Evolutionary conservation across 257 asterid genomes (phyloP).

Genomic region (Gardenia jasminoides): DNA sequence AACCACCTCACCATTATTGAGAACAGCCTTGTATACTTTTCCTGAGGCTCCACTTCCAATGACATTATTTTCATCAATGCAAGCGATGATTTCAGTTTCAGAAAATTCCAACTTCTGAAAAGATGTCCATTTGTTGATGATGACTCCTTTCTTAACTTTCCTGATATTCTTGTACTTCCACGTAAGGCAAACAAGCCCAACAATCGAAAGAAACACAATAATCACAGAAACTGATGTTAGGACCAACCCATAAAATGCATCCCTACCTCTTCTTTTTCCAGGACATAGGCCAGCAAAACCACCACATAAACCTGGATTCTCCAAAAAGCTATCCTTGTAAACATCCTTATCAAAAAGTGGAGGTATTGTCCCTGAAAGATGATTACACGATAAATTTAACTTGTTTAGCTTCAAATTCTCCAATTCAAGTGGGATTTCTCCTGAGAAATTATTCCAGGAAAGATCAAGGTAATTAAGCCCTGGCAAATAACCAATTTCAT

Average conservation of each 20-base stretch:
- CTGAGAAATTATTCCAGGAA: conserved; percentile 55
- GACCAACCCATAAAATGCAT: conserved; percentile 31
- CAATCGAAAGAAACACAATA: conserved; percentile 41
- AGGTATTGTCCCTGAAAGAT: conserved; percentile 63
- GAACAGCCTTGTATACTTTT: conserved; percentile 61
- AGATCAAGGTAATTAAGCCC: conserved; percentile 81
- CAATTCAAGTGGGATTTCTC: conserved; percentile 52
- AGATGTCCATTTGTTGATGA: conserved; percentile 71
- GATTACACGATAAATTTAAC: conserved; percentile 63
- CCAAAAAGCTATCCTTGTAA: conserved; percentile 61
- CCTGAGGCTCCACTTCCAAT: conserved; percentile 81
- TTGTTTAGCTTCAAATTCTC: conserved; percentile 66
- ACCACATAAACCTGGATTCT: conserved; percentile 64
- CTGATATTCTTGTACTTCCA: conserved; percentile 42
- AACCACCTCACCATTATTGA: conserved; percentile 65
- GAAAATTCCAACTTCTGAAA: conserved; percentile 71
- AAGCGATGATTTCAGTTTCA: conserved; percentile 51
- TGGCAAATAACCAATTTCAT: conserved; percentile 59
- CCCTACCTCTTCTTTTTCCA: conserved; percentile 1
- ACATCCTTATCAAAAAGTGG: conserved; percentile 36
- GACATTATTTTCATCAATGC: conserved; percentile 60
- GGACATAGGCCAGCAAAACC: conserved; percentile 39
- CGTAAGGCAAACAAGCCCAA: conserved; percentile 44
- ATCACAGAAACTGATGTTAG: conserved; percentile 34
- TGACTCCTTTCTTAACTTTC: conserved; percentile 26